Base-by-base conservation (phyloP, 2,329 filamentous ascomycete species). In the Epichloe coenophiala region DNA sequence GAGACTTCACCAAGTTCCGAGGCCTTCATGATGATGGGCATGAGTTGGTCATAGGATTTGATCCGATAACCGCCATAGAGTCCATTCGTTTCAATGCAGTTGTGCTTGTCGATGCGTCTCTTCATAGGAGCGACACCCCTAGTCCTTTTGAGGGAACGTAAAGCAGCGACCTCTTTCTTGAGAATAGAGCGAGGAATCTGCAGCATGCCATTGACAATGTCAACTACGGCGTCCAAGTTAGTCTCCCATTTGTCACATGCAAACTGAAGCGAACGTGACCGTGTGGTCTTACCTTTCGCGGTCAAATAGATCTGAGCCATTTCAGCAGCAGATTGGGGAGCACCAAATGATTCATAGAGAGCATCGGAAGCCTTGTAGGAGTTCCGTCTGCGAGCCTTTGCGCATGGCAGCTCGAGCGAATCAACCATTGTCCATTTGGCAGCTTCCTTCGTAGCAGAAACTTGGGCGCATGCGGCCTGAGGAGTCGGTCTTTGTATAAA, bases 261-360 rank as follows among this genome's bases (percentile, higher is more conserved):
- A 23, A 40, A 13, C 11, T 31, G 27, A 31, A 31, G 27, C 19
- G 41, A 21, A 15, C 9, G 11, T 23, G 23, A 19, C 27, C 17
- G n/a, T 19, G 17, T n/a, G 15, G 4, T 54, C 61, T 21, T 55
- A 65, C 64, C 62, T 46, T 64, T 64, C 1, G 65, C 64, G 12
- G 54, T 46, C 56, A 67, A 58, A 3, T 49, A 9, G 19, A 48
- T 19, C 27, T 47, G 41, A 27, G 50, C 40, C 43, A 55, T 46
- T 37, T 51, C 48, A n/a, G 50, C 53, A 23, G 33, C 43, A 15
- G 51, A 50, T 40, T 45, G 17, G 12, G 55, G 55, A 13, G 5
- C 12, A 21, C 48, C 53, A 17, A 7, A 42, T 4, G 37, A 31
- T 38, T 38, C 9, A n/a, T 38, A 9, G 1, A 35, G 23, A 42